These are phyloP conservation scores for Debaryomyces tyrocola DNA, from an alignment of 805 yeast genomes.

Conservation along the genomic window DNA sequence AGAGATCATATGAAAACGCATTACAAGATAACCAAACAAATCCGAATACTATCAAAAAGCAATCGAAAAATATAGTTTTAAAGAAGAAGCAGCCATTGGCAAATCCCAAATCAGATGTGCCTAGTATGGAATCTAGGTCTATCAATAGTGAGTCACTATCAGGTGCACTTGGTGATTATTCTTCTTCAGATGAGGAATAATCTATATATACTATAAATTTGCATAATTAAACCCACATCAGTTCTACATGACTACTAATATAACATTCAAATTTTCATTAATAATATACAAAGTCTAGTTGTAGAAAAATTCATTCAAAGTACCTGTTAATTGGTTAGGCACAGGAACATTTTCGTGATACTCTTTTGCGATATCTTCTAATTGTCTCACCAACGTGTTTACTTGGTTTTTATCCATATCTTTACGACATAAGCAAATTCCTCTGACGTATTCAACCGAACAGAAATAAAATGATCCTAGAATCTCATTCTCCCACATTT, in stretches of 20 bases:
- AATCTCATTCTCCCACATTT: slow-evolving; percentile 57
- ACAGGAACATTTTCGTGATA: slow-evolving; percentile 35
- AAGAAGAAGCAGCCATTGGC: neutral
- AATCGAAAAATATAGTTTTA: neutral
- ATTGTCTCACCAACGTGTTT: slow-evolving; percentile 24
- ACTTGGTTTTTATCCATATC: slow-evolving; percentile 37
- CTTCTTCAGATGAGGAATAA: slow-evolving; percentile 9
- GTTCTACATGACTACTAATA: neutral
- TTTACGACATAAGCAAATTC: slow-evolving; percentile 55
- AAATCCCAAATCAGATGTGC: too few relatives aligned
- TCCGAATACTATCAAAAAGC: neutral
- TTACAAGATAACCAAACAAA: neutral
- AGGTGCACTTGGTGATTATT: slow-evolving; percentile 2
- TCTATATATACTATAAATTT: slow-evolving; percentile 1
- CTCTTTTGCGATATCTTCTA: slow-evolving; percentile 27
- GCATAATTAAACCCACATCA: neutral
- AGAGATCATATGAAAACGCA: neutral
- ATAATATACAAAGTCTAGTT: slow-evolving; percentile 6
- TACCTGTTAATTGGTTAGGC: slow-evolving; percentile 29
- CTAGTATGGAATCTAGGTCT: neutral
- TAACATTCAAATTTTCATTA: neutral
- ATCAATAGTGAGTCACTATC: neutral
- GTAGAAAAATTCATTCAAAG: slow-evolving; percentile 34
- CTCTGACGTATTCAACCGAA: slow-evolving; percentile 67
- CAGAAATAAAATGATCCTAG: slow-evolving; percentile 72